phyloP scores from a whole-genome alignment of 108 stramenopile genomes.

The Nitzschia sp. region DNA sequence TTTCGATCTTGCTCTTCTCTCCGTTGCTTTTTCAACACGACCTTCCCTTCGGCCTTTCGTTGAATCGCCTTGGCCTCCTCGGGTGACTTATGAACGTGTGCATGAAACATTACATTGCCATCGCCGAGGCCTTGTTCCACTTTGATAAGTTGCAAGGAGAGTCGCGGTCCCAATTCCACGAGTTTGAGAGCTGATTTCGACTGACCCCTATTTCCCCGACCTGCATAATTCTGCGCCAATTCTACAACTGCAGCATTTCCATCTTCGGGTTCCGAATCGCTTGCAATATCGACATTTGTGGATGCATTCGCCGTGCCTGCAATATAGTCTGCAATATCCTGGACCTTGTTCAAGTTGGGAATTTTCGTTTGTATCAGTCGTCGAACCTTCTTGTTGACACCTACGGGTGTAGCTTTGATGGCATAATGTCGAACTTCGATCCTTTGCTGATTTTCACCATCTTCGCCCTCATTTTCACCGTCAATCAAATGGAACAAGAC shows the following conservation, averaged over 20 bases:
- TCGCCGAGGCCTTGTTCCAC: slow-evolving; percentile 92
- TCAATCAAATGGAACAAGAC: slow-evolving; percentile 90
- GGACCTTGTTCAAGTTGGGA: slow-evolving; percentile 86
- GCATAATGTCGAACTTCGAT: slow-evolving; percentile 97
- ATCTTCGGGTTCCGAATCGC: slow-evolving; percentile 91
- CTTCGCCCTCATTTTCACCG: slow-evolving; percentile 40
- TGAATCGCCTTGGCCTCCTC: slow-evolving; percentile 72
- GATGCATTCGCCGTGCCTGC: slow-evolving; percentile 55
- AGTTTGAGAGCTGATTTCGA: slow-evolving; percentile 93
- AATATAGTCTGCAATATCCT: slow-evolving; percentile 97
- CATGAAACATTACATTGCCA: slow-evolving; percentile 98
- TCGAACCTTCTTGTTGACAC: slow-evolving; percentile 90
- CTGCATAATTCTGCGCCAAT: slow-evolving; percentile 82
- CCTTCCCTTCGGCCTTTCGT: slow-evolving; percentile 62
- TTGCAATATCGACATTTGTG: slow-evolving; percentile 46
- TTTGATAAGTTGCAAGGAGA: slow-evolving; percentile 90
- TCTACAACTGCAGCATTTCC: slow-evolving; percentile 66
- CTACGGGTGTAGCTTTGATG: slow-evolving; percentile 95
- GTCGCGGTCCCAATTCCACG: slow-evolving; percentile 95
- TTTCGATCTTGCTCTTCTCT: slow-evolving; percentile 84
- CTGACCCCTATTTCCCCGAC: slow-evolving; percentile 76
- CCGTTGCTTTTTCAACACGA: slow-evolving; percentile 65
- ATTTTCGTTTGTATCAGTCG: slow-evolving; percentile 90
- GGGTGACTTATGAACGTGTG: slow-evolving; percentile 77
- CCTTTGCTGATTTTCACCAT: slow-evolving; percentile 34